Evolutionary conservation across 345 rosid genomes (phyloP).

Genomic region (Erodium maritimum): DNA sequence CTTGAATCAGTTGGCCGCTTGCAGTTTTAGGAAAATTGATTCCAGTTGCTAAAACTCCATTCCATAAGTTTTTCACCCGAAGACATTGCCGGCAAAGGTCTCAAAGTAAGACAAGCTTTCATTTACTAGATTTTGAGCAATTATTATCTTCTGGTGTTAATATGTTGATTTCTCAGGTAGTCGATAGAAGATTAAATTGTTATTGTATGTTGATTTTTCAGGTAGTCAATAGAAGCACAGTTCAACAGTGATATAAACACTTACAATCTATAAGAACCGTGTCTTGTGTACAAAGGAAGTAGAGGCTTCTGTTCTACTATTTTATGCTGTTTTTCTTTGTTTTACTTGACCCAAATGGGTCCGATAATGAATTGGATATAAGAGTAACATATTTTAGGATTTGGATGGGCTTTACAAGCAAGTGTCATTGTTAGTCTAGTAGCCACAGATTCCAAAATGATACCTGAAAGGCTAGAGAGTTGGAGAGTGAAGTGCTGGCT

Average conservation of each 20-base stretch:
- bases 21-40: constrained; percentile 59
- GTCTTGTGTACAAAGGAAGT: background rate
- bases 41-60: constrained; percentile 59
- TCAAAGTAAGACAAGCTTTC: constrained; percentile 11
- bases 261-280: background rate
- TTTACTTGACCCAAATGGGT: too few species aligned
- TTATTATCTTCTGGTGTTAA: background rate
- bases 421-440: too few species aligned
- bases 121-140: background rate
- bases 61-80: constrained; percentile 18
- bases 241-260: background rate
- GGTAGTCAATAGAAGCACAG: background rate
- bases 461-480: too few species aligned
- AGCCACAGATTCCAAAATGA: too few species aligned
- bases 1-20: constrained; percentile 73
- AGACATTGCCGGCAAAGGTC: background rate
- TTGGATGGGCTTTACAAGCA: too few species aligned
- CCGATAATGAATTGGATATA: too few species aligned
- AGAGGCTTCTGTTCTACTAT: background rate
- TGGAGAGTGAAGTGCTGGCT: too few species aligned
- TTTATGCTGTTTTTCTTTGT: background rate
- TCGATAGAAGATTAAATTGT: background rate
- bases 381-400: too few species aligned
- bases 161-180: background rate
- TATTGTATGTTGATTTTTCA: background rate